Evolutionary conservation across 192 early-diverging fungal species (phyloP), one percentile per base, ranked within the genome.

Genomic region (Mortierella hygrophila): DNA sequence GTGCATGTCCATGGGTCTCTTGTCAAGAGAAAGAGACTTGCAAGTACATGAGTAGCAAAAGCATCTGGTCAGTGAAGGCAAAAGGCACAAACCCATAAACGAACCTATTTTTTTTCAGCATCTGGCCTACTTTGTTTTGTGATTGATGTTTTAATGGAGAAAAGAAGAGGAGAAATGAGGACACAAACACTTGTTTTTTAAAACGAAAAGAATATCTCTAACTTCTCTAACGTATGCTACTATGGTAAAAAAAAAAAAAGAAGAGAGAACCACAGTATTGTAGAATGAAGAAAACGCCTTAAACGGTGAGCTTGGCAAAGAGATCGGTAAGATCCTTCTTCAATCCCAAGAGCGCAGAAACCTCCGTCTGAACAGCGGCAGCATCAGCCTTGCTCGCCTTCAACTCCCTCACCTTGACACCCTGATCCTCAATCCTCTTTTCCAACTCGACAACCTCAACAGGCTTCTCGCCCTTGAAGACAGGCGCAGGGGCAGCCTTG

Each of bases 321-420:
- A 89, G 60, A 7, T 74, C 78, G 29, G 47, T 79, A n/a, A 89
- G 83, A 70, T 91, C 83, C 47, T 82, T 87, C 80, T 92, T 92
- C 20, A 90, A 49, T 41, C 40, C 86, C 75, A 91, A 79, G 2
- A 92, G 75, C 44, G 79, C 35, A n/a, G 82, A 82, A 20, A 92
- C 89, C 52, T 90, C 93, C 32, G 76, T 70, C 60, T 76, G 78
- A 21, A 92, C 72, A 55, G 78, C 88, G 20, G 87, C 84, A 13
- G 89, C 85, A 9, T 88, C 91, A 20, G 89, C 89, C 75, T 94
- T 93, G 75, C 90, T 92, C 10, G 89, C 75, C 86, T 95, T 95
- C 20, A 94, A 70, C 35, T 85, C 83, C 16, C 93, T 79, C 8
- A 95, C 94, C 46, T 85, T 82, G 42, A 90, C 90, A 3, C 93